Conservation (phyloP, 805 yeast species). For the Limtongia smithiae region DNA sequence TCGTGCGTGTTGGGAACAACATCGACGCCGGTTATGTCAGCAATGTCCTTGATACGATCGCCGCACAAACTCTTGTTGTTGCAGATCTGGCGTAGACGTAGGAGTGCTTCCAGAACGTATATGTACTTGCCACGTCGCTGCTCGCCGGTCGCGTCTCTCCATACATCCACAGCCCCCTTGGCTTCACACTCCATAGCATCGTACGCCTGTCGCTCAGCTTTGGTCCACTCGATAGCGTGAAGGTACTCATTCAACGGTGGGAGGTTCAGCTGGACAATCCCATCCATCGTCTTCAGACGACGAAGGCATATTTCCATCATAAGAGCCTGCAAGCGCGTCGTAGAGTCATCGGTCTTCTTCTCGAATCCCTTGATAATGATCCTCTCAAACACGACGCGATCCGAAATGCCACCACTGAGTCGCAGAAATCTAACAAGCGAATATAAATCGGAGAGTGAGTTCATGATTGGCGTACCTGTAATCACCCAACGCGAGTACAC, state of each 20-base stretch:
- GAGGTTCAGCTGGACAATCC: constrained; percentile 15
- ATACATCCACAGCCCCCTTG: constrained; percentile 1
- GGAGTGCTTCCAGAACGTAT: constrained; percentile 62
- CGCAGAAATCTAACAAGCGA: constrained; percentile 41
- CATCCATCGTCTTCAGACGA: constrained; percentile 18
- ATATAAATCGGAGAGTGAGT: constrained; percentile 49
- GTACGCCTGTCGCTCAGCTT: constrained; percentile 15
- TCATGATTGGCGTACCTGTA: constrained; percentile 52
- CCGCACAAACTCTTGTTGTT: constrained; percentile 46
- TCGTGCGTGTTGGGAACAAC: constrained; percentile 12
- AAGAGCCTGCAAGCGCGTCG: constrained; percentile 24
- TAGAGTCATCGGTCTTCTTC: constrained; percentile 8
- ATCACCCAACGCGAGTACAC: constrained; percentile 24
- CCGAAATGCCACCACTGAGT: constrained; percentile 13
- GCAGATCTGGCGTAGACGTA: constrained; percentile 84
- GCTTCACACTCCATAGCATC: constrained; percentile 24
- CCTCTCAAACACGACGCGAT: constrained; percentile 4
- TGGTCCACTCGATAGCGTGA: constrained; percentile 21
- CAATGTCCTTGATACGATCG: constrained; percentile 2
- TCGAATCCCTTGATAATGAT: constrained; percentile 9
- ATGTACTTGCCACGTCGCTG: constrained; percentile 39
- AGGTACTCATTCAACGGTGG: constrained; percentile 20
- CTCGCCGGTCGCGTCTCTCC: not conserved
- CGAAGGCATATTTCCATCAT: constrained; percentile 18
- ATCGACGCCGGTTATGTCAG: constrained; percentile 5